These are phyloP conservation scores for Claviceps africana DNA, from an alignment of 2,329 filamentous ascomycete genomes.

Conservation along the genomic window DNA sequence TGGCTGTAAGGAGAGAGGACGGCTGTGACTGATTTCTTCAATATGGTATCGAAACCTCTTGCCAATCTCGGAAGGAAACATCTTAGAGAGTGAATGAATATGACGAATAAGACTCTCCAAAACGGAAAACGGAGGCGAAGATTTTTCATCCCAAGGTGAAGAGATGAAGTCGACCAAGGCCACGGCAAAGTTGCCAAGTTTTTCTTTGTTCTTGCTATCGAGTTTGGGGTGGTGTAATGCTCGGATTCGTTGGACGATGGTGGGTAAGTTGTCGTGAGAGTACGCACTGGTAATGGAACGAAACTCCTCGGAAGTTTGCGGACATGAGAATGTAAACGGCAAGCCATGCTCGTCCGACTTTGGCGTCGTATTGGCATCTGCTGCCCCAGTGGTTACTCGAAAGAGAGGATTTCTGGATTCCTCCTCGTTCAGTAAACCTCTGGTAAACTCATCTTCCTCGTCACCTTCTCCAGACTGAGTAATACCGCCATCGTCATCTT, in stretches of 20 bases:
- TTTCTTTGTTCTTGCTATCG: conserved; percentile 70
- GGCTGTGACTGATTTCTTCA: conserved; percentile 32
- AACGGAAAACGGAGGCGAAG: conserved; percentile 46
- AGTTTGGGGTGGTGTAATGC: conserved; percentile 86
- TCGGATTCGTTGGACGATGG: conserved; percentile 76
- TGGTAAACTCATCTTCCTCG: conserved; percentile 58
- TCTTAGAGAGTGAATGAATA: conserved; percentile 82
- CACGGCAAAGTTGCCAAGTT: conserved; percentile 53
- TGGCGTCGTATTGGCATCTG: conserved; percentile 19
- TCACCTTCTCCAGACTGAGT: conserved; percentile 24
- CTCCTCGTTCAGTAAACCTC: conserved; percentile 47
- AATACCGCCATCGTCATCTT: conserved; percentile 26
- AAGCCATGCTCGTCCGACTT: conserved; percentile 42
- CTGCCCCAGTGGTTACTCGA: conserved; percentile 26
- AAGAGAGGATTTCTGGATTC: conserved; percentile 42
- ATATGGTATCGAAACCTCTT: conserved; percentile 66
- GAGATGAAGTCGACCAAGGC: conserved; percentile 50
- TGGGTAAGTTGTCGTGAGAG: conserved; percentile 52
- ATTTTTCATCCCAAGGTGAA: conserved; percentile 28
- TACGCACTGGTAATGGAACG: conserved; percentile 50
- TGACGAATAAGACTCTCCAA: conserved; percentile 77
- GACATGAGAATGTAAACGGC: conserved; percentile 78
- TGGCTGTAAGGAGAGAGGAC: conserved; percentile 38
- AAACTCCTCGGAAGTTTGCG: conserved; percentile 62
- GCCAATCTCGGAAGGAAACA: conserved; percentile 64